Base-by-base conservation (phyloP, 345 rosid species). In the Combretum micranthum region DNA sequence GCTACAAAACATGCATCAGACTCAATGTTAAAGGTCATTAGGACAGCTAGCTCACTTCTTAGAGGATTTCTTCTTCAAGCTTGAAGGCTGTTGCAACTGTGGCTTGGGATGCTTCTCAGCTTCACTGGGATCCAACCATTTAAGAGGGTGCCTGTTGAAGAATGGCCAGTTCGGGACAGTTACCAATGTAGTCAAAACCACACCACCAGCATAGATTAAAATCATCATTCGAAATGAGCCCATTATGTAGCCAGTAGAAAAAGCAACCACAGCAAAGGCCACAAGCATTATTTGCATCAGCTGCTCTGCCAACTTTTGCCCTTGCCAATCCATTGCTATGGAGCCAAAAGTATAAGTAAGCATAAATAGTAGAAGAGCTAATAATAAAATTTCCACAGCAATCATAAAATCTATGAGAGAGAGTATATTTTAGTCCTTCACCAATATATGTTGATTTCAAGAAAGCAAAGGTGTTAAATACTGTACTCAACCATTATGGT, bases 141-240 rank as follows among this genome's bases (percentile, higher is more conserved):
- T 72, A 56, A 87, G 99, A 42, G 85, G 88, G 50, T 87, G 81
- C 58, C 80, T 78, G 49, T 89, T 86, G 72, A 85, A 93, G 76
- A 75, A 80, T 14, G 92, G 96, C 97, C 97, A 93, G 68, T 85
- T 83, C 1, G 99, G 99, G 67, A 93, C 67, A 0, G 94, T 85
- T 47, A 83, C 53, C 77, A 93, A 22, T 5, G 84, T 61, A 65
- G 97, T 85, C 49, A 89, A 69, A 19, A 71, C 70, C 62, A 87
- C 92, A 0, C 97, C 99, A 6, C 86, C 90, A 0, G 90, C 95
- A 16, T 87, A 90, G n/a, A 84, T 63, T 55, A 83, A 46, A 52
- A 79, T 73, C 99, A 89, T 85, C 72, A 60, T 63, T 68, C 76
- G 91, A 68, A 89, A 93, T 21, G 99, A 93, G 16, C 75, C 85